phyloP scores from a whole-genome alignment of 2,329 filamentous ascomycete species.

The Diplodia corticola region DNA sequence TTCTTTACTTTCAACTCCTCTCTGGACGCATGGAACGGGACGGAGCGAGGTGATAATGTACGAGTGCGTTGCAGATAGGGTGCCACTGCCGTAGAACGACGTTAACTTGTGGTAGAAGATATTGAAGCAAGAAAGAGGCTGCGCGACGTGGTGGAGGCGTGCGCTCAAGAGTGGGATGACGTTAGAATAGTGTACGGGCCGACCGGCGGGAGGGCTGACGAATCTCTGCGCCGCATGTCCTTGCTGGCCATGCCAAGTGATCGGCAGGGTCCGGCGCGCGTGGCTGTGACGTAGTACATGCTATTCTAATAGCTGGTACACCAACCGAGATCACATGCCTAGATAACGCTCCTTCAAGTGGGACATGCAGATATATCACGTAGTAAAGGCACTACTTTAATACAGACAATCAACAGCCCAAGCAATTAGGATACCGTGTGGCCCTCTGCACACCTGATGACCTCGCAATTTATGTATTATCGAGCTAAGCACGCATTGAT shows the following conservation, averaged over 20 bases:
- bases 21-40: not conserved
- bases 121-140: not conserved
- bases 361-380: not conserved
- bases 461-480: not conserved
- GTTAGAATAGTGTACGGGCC: slow-evolving; percentile 10
- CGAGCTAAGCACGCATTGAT: not conserved
- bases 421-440: not conserved
- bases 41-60: not conserved
- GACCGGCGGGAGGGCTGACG: slow-evolving; percentile 2
- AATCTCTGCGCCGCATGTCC: not conserved
- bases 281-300: not conserved
- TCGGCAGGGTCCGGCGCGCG: slow-evolving; percentile 17
- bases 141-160: not conserved
- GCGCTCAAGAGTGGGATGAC: slow-evolving; percentile 14
- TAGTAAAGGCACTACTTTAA: no score
- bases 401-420: not conserved
- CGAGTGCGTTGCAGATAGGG: not conserved
- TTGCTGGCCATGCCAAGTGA: not conserved
- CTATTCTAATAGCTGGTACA: not conserved
- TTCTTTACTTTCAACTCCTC: not conserved
- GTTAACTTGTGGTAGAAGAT: not conserved
- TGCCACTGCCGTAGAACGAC: no score
- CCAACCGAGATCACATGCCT: not conserved
- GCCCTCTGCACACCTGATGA: not conserved
- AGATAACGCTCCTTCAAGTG: not conserved